Evolutionary conservation across 2,329 filamentous ascomycete genomes (phyloP), one percentile per base, ranked within the genome.

Genomic region (Penicillium brasilianum): DNA sequence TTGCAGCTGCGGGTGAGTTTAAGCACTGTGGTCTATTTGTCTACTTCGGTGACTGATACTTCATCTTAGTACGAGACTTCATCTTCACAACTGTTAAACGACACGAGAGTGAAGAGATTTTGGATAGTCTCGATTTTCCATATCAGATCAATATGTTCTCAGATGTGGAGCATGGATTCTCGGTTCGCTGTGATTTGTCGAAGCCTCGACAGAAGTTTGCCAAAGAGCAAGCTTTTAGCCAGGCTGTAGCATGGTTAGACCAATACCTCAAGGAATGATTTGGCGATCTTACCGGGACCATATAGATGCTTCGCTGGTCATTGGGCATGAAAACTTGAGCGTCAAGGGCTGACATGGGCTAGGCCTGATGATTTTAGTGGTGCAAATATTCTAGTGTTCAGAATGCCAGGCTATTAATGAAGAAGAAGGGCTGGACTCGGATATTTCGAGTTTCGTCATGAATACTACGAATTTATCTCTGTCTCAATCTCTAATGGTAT

Each of bases 101-200:
- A 51, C 82, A 88, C 78, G 77, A 84, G 68, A 84, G 82, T 6
- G 87, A 90, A 73, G 80, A 76, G 46, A 86, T 89, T 60, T 80
- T 90, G 48, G 74, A 77, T 44, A 76, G 84, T 68, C 77, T 76
- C 2, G 82, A 82, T 14, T 8, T 61, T 7, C 84, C 85, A 16
- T 93, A 89, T 75, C 90, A 94, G 78, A 88, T 93, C 70, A 90
- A 83, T 72, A 78, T 94, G 4, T 93, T 85, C 80, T 87, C 85
- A 0, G 85, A 85, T 55, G 86, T 90, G 16, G 78, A 78, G 60
- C 91, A 94, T 75, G 91, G 91, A 0, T 94, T 93, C 69, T 80
- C 87, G 1, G 87, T 92, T 1, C 84, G 90, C 41, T 82, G 82
- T 37, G 89, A 93, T 72, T 54, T 83, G n/a, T 81, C 69, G 49